Evolutionary conservation across 768 basidiomycete genomes (phyloP), one percentile per base, ranked within the genome.

Genomic region (Boletus pseudopeckii): DNA sequence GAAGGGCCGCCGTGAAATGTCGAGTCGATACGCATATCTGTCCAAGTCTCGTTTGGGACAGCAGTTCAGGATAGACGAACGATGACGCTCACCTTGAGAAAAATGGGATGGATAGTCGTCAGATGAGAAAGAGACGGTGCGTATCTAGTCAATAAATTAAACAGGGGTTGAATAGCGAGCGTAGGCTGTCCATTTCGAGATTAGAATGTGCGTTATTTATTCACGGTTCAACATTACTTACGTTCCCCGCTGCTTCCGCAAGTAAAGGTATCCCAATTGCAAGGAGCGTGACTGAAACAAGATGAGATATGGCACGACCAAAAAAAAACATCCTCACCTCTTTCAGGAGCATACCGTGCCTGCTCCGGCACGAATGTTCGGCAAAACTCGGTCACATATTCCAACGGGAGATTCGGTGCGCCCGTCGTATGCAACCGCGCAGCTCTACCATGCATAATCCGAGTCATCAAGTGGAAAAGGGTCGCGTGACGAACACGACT

Each of bases 101-200:
- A 86, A 26, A 84, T 71, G 3, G 82, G 75, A 62, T 93, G 92
- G 20, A 92, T 72, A 1, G 84, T 75, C 0, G 90, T 90, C 26
- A 91, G 77, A 64, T 83, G 77, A 8, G 80, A 78, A 0, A 70
- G 70, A 22, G 79, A 73, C 6, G 79, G 80, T 0, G 85, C 72
- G 60, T 86, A 92, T 58, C 88, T 81, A 5, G 71, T 71, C 30
- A 91, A 64, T 38, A 95, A 78, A 59, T 78, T 66, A 46, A 71
- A 73, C 1, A 94, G 73, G 0, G 88, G 84, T 39, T 68, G 64
- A 32, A 95, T 71, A 0, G 88, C 82, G 18, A 67, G 60, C 41
- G 72, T 64, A 7, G 64, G 62, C 79, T 83, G 54, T 24, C 36
- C 45, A 32, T 60, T 47, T 61, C 69, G 7, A 68, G 71, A 60